Evolutionary conservation across 2,329 filamentous ascomycete genomes (phyloP), one percentile per base, ranked within the genome.

Genomic region (Davidsoniella virescens): DNA sequence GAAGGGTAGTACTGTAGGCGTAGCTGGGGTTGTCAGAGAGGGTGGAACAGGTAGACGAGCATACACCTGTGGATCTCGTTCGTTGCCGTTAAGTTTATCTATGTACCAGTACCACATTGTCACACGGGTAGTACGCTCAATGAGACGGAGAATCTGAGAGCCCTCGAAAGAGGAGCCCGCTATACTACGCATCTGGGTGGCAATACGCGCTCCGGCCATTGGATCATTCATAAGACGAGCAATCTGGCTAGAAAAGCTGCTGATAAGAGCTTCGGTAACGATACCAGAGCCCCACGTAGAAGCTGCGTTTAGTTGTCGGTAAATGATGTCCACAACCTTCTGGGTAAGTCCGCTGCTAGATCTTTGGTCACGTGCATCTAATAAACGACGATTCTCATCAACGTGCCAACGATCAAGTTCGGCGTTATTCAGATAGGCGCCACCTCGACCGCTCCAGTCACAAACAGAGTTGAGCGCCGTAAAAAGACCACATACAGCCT

Each of bases 401-500:
- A 98, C 88, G 62, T 98, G 92, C 85, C 92, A 96, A 39, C 87
- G 79, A 63, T 98, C 92, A 55, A 82, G 79, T 57, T 72, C 77
- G 7, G 84, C 86, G 47, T 70, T 71, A 49, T 80, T 73, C n/a
- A 85, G 73, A 23, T 85, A 71, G 43, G 94, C 82, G 1, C 92
- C 92, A 54, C 92, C 92, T 55, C 92, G 79, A 26, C 87, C 87
- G 59, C 77, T 76, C 92, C 92, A 98, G 59, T 90, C 84, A 62
- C 92, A 98, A 5, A 98, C 88, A 5, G 92, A 96, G 61, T 95
- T 96, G 47, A 98, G 70, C 1, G 92, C 90, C 52, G 94, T 96
- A 1, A 87, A 88, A 48, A 98, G 73, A 6, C 92, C 92, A 63
- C 92, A 98, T 0, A 98, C 90, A 5, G 92, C 92, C 66, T 98